phyloP scores from a whole-genome alignment of 768 basidiomycete genomes.

The Clitopilus hobsonii region DNA sequence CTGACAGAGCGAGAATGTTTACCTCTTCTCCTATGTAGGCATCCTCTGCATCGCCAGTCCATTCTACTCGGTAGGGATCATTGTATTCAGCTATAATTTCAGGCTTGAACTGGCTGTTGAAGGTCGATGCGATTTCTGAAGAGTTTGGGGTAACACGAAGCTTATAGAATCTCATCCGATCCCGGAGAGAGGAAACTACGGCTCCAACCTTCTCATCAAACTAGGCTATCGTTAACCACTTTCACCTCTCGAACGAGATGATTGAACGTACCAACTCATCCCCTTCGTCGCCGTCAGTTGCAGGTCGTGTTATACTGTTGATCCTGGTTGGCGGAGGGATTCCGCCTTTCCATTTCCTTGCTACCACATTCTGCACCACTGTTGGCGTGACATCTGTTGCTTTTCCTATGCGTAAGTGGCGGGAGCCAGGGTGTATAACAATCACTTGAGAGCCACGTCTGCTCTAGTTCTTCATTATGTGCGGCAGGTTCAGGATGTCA shows the following conservation, averaged over 20 bases:
- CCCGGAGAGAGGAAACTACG: slow-evolving; percentile 67
- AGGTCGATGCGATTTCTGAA: slow-evolving; percentile 64
- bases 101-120: slow-evolving; percentile 80
- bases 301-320: slow-evolving; percentile 52
- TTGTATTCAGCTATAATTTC: slow-evolving; percentile 84
- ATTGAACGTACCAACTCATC: slow-evolving; percentile 56
- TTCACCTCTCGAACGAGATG: not conserved
- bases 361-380: slow-evolving; percentile 66
- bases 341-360: slow-evolving; percentile 50
- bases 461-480: slow-evolving; percentile 23
- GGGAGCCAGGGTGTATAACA: slow-evolving; percentile 77
- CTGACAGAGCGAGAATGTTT: slow-evolving; percentile 7
- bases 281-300: slow-evolving; percentile 48
- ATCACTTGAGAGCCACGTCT: slow-evolving; percentile 77
- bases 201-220: slow-evolving; percentile 75
- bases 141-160: slow-evolving; percentile 70
- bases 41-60: slow-evolving; percentile 61
- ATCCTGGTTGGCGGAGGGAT: slow-evolving; percentile 39
- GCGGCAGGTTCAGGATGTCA: slow-evolving; percentile 3
- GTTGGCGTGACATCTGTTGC: slow-evolving; percentile 76
- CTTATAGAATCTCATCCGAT: slow-evolving; percentile 85
- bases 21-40: slow-evolving; percentile 72
- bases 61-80: slow-evolving; percentile 80
- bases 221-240: slow-evolving; percentile 27
- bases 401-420: slow-evolving; percentile 66